Evolutionary conservation across 495 filamentous ascomycete species (phyloP).

Genomic region (Terfezia boudieri): DNA sequence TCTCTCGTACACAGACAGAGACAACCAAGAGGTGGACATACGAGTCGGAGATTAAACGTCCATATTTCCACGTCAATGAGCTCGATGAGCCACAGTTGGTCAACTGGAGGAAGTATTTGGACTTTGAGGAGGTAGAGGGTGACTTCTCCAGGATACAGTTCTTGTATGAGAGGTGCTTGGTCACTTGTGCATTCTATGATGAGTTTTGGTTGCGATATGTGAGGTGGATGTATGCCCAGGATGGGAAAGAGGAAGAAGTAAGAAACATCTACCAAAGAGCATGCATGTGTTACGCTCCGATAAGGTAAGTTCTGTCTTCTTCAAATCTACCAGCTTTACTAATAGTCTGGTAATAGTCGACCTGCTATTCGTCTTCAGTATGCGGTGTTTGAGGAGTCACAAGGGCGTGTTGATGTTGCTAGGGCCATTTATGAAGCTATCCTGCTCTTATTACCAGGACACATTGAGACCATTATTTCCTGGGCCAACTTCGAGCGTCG

Average conservation of each 20-base stretch:
- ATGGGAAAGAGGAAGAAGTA: slow-evolving; percentile 69
- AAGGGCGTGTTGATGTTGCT: slow-evolving; percentile 50
- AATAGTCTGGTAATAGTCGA: slow-evolving; percentile 19
- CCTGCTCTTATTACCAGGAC: slow-evolving; percentile 41
- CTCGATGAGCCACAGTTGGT: slow-evolving; percentile 61
- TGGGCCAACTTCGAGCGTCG: slow-evolving; percentile 77
- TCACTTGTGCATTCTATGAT: slow-evolving; percentile 82
- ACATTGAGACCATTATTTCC: slow-evolving; percentile 70
- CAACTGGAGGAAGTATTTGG: slow-evolving; percentile 95
- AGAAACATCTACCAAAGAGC: slow-evolving; percentile 85
- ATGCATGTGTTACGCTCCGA: slow-evolving; percentile 60
- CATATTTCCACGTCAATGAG: slow-evolving; percentile 92
- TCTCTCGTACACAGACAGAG: slow-evolving; percentile 64
- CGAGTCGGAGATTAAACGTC: slow-evolving; percentile 83
- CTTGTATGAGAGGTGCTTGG: slow-evolving; percentile 81
- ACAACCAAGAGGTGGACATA: slow-evolving; percentile 88
- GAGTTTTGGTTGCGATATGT: slow-evolving; percentile 96
- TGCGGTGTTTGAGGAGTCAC: slow-evolving; percentile 82
- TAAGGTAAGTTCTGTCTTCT: slow-evolving; percentile 26
- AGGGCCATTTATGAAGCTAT: slow-evolving; percentile 67
- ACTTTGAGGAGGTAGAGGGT: slow-evolving; percentile 80
- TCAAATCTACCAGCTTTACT: not conserved
- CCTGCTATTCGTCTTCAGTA: slow-evolving; percentile 71
- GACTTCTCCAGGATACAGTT: slow-evolving; percentile 53
- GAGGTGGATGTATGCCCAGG: slow-evolving; percentile 81